These are phyloP conservation scores for Dactylis glomerata DNA, from an alignment of 176 grass and related monocot species.

Conservation along the genomic window DNA sequence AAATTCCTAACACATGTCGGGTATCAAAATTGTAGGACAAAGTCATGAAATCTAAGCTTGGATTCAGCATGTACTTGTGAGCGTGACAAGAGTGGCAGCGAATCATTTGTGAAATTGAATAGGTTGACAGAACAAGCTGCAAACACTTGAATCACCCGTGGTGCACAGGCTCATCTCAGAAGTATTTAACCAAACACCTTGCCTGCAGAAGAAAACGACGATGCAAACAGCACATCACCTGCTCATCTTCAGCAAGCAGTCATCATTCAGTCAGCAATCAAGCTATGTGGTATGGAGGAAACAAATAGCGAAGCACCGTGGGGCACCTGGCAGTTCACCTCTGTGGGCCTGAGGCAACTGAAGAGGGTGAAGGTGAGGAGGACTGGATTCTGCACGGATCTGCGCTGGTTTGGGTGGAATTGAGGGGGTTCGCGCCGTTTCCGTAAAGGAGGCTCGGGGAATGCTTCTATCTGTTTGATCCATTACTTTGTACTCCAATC, in stretches of 20 bases:
- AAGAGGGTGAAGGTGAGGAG: too few relatives aligned
- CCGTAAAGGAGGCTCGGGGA: too few relatives aligned
- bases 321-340: too few relatives aligned
- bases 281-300: too few relatives aligned
- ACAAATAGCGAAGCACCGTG: too few relatives aligned
- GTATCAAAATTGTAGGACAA: background rate
- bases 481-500: too few relatives aligned
- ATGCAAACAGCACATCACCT: background rate
- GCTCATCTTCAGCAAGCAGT: background rate
- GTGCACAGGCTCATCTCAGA: background rate
- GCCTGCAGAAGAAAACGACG: background rate
- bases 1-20: background rate
- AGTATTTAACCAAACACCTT: conserved; percentile 15
- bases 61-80: background rate
- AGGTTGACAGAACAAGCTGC: background rate
- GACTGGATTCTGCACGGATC: too few relatives aligned
- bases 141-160: background rate
- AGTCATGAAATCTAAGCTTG: background rate
- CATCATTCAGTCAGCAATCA: too few relatives aligned
- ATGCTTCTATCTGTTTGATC: too few relatives aligned
- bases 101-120: background rate
- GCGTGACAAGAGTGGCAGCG: background rate
- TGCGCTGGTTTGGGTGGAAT: too few relatives aligned
- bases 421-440: too few relatives aligned
- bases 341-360: too few relatives aligned